phyloP scores from a whole-genome alignment of 306 rosid genomes.

The Ammopiptanthus mongolicus region DNA sequence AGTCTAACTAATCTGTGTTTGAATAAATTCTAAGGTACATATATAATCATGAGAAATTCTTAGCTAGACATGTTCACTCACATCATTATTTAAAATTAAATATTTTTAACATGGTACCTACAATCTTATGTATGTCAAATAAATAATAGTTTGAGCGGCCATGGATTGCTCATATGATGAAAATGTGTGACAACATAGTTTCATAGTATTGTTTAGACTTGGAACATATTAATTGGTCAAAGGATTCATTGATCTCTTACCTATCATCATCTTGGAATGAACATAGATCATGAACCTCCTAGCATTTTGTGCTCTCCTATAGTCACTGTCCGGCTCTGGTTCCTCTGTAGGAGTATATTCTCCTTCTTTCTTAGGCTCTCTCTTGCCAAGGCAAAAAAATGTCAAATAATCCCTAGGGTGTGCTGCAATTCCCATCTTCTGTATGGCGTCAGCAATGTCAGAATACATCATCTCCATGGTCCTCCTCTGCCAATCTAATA shows the following conservation, averaged over 20 bases:
- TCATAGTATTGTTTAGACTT: background rate
- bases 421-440: constrained; percentile 30
- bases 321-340: constrained; percentile 54
- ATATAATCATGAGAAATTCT: no score
- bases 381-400: constrained; percentile 82
- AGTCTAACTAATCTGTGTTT: background rate
- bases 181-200: background rate
- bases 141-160: no score
- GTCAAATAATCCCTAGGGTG: constrained; percentile 58
- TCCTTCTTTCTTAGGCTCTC: constrained; percentile 26
- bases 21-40: no score
- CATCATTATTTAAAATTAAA: no score
- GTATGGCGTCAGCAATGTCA: constrained; percentile 53
- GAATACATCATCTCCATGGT: constrained; percentile 81
- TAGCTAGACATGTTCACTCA: no score
- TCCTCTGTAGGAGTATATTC: constrained; percentile 49
- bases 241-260: constrained; percentile 27
- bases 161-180: background rate
- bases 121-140: no score
- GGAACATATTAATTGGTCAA: background rate
- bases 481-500: constrained; percentile 80
- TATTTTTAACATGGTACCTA: no score
- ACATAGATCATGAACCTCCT: constrained; percentile 89
- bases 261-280: constrained; percentile 94
- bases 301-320: constrained; percentile 46